phyloP scores from a whole-genome alignment of 1,139 yeast species.

The Petasospora fabianii region DNA sequence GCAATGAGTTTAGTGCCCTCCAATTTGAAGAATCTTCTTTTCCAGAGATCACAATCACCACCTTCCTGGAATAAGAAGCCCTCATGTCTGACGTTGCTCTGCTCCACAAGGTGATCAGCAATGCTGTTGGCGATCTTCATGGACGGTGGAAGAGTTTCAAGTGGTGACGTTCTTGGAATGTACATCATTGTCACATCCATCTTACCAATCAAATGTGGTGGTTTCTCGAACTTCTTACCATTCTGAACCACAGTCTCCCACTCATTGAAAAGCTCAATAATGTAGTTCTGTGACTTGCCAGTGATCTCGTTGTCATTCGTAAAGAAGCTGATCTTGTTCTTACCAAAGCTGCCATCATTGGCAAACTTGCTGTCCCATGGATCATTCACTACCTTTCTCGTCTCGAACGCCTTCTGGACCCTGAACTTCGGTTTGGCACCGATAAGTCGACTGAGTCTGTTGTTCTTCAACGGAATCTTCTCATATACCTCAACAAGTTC shows the following conservation, averaged over 20 bases:
- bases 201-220: constrained; percentile 64
- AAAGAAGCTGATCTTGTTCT: constrained; percentile 63
- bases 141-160: constrained; percentile 64
- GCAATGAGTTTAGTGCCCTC: constrained; percentile 61
- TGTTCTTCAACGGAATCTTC: constrained; percentile 37
- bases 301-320: constrained; percentile 51
- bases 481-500: constrained; percentile 57
- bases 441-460: constrained; percentile 26
- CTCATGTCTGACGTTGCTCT: constrained; percentile 39
- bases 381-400: constrained; percentile 47
- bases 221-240: constrained; percentile 34
- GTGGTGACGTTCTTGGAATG: constrained; percentile 53
- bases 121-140: constrained; percentile 56
- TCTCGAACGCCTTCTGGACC: constrained; percentile 47
- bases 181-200: constrained; percentile 71
- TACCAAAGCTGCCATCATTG: constrained; percentile 83
- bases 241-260: constrained; percentile 55
- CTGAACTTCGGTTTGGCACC: constrained; percentile 39
- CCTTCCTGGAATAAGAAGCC: constrained; percentile 77
- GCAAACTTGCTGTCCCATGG: constrained; percentile 61
- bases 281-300: constrained; percentile 49
- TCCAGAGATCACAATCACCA: constrained; percentile 66
- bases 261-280: constrained; percentile 69
- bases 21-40: constrained; percentile 59
- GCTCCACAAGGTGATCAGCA: constrained; percentile 43